Evolutionary conservation across 441 rosid genomes (phyloP).

Genomic region (Populus trichocarpa): DNA sequence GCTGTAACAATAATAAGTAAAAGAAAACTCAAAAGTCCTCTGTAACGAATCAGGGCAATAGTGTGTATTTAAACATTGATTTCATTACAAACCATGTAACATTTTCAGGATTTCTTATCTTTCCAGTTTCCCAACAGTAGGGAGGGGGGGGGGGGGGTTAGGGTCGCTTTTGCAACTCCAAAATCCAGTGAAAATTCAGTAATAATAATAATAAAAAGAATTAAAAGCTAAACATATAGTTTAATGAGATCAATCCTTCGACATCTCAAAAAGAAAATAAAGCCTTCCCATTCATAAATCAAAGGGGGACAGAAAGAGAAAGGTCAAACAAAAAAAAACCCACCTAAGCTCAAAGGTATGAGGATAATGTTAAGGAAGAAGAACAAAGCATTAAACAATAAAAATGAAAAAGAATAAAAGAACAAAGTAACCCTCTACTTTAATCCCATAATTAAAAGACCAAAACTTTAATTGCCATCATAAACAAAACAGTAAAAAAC

Average conservation of each 20-base stretch:
- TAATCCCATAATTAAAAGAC: neutral
- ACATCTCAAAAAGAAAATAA: neutral
- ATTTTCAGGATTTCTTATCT: neutral
- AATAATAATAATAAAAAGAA: too few relatives aligned
- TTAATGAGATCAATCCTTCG: neutral
- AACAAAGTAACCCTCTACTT: conserved; percentile 31
- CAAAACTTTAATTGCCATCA: neutral
- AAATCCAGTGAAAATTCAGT: too few relatives aligned
- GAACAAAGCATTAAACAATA: neutral
- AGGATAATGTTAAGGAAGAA: neutral
- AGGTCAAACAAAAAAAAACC: neutral
- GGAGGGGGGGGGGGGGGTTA: too few relatives aligned
- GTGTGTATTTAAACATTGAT: neutral
- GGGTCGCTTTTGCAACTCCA: too few relatives aligned
- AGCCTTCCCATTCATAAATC: neutral
- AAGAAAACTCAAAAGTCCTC: neutral
- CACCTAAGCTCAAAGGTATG: neutral
- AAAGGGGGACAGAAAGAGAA: neutral
- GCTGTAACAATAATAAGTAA: neutral
- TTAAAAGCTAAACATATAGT: neutral
- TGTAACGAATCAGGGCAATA: neutral
- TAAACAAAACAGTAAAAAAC: neutral
- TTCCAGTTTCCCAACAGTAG: neutral
- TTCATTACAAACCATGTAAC: neutral
- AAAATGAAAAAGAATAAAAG: conserved; percentile 27